Evolutionary conservation across 768 basidiomycete species (phyloP).

Genomic region (Trametes villosa): DNA sequence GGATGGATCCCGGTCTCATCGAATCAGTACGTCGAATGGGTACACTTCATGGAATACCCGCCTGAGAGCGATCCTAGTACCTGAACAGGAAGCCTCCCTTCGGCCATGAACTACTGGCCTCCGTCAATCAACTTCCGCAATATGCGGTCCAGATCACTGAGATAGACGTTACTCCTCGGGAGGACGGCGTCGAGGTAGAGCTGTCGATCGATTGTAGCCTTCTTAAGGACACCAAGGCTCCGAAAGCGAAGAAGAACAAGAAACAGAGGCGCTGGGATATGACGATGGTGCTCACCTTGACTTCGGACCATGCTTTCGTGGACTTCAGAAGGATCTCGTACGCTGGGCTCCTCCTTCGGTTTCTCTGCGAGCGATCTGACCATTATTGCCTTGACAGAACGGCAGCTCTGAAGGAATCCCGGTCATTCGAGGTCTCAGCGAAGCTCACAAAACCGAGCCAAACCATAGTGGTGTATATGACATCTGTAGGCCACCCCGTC

Average conservation of each 20-base stretch:
- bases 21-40: constrained; percentile 54
- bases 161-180: constrained; percentile 42
- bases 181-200: constrained; percentile 59
- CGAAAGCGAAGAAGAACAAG: constrained; percentile 44
- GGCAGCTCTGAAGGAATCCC: constrained; percentile 60
- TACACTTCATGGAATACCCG: not conserved
- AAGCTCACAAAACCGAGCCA: constrained; percentile 79
- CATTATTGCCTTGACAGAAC: constrained; percentile 50
- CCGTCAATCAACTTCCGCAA: constrained; percentile 65
- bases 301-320: constrained; percentile 74
- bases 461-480: constrained; percentile 57
- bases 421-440: constrained; percentile 62
- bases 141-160: constrained; percentile 62
- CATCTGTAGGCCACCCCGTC: constrained; percentile 52
- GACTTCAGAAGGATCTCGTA: constrained; percentile 84
- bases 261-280: constrained; percentile 57
- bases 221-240: constrained; percentile 31
- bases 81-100: constrained; percentile 77
- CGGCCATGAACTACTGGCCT: constrained; percentile 68
- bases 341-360: constrained; percentile 25
- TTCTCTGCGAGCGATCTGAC: not conserved
- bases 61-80: constrained; percentile 46
- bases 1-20: constrained; percentile 60
- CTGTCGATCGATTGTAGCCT: constrained; percentile 64
- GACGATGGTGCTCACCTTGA: constrained; percentile 74